Base-by-base conservation (phyloP, 2,329 filamentous ascomycete species). In the Ophiostoma piceae region DNA sequence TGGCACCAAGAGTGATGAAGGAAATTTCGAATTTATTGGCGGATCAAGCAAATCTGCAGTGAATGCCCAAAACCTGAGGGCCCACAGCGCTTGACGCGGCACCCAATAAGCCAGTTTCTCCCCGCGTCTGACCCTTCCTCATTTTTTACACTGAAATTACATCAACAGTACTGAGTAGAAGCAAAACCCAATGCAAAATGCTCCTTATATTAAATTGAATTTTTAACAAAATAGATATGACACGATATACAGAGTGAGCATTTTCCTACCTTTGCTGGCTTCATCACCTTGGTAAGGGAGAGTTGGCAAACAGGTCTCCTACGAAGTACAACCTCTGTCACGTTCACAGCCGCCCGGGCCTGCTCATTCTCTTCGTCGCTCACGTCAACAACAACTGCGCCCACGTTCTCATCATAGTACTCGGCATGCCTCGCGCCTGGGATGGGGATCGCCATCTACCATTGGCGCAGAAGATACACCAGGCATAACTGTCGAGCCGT, bases 401-500 rank as follows among this genome's bases (percentile, higher is more conserved):
- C 76, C 72, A 75, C 72, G 68, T 77, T 77, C 70, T 76, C 74
- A 68, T 79, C 77, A 65, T 78, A 74, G 68, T 78, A 77, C 66
- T 76, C 74, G 26, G 74, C 74, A 14, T 73, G 73, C 70, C 76
- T 77, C 8, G 78, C 79, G 54, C 77, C 78, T 2, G 78, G 80
- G 47, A 82, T 81, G 12, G 77, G 76, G n/a, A 80, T 72, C 26
- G 80, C 77, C 68, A 81, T 77, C 9, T 79, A 76, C 1, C 83
- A 84, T 71, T 85, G 82, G 32, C 77, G 76, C 54, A 82, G 75
- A 39, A 87, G 78, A 86, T 86, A 89, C 1, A 83, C 84, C 9
- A 89, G 75, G 1, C 83, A 83, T 14, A 88, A 78, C 77, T 88
- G 85, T 1, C 80, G 78, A 2, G 80, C 73, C 0, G 84, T 84